These are phyloP conservation scores for Ogataea methylovora DNA, from an alignment of 805 yeast genomes.

Conservation along the genomic window DNA sequence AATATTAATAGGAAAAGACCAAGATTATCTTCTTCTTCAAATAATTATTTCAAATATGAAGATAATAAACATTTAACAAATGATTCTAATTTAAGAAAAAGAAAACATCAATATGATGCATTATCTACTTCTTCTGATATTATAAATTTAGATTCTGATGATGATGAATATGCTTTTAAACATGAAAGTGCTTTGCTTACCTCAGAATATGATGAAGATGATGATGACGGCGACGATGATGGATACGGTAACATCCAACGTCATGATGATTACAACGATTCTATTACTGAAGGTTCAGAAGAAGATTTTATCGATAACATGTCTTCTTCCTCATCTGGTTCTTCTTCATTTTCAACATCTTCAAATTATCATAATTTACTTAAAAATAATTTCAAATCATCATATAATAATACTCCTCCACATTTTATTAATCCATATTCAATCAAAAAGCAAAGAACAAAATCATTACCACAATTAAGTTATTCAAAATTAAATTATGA, in stretches of 20 bases:
- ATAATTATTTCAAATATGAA: not conserved
- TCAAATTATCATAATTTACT: not conserved
- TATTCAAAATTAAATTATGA: constrained; percentile 36
- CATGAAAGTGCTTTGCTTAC: constrained; percentile 4
- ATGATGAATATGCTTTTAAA: constrained; percentile 26
- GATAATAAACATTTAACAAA: not conserved
- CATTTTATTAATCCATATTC: constrained; percentile 1
- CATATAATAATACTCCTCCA: constrained; percentile 4
- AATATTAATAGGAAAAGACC: constrained; percentile 30
- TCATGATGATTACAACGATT: not conserved
- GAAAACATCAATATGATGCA: constrained; percentile 7
- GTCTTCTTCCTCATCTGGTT: not conserved
- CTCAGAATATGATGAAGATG: not conserved
- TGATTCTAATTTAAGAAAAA: not conserved
- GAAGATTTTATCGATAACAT: not conserved
- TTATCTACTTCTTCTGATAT: constrained; percentile 20
- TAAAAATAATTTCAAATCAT: constrained; percentile 9
- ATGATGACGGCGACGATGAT: constrained; percentile 1
- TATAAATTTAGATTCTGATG: constrained; percentile 34
- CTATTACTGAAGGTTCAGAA: constrained; percentile 1
- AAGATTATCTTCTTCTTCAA: constrained; percentile 13
- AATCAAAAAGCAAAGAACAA: constrained; percentile 35
- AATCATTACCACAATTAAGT: constrained; percentile 47
- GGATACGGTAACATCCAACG: not conserved
- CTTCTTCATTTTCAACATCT: not conserved